Evolutionary conservation across 768 basidiomycete species (phyloP).

Genomic region (Tricholoma sp.): DNA sequence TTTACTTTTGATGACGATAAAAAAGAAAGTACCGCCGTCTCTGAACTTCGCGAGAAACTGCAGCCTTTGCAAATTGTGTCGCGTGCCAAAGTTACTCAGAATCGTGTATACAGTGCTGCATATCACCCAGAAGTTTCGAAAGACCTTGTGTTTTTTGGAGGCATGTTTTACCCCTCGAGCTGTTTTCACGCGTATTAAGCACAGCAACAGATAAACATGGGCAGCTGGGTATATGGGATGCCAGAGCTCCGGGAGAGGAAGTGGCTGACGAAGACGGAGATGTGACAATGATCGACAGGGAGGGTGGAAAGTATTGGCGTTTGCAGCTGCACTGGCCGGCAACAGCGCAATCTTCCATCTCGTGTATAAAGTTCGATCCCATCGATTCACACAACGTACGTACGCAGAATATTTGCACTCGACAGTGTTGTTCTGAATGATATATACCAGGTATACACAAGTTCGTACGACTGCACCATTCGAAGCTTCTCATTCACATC

Average conservation of each 20-base stretch:
- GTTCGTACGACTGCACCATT: conserved; percentile 77
- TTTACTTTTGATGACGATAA: conserved; percentile 46
- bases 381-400: conserved; percentile 67
- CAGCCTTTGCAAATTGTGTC: conserved; percentile 59
- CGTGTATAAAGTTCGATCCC: conserved; percentile 73
- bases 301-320: conserved; percentile 76
- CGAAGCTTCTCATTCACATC: conserved; percentile 69
- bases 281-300: conserved; percentile 31
- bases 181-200: background rate
- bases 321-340: conserved; percentile 84
- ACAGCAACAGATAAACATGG: conserved; percentile 67
- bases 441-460: conserved; percentile 61
- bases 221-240: conserved; percentile 83
- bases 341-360: conserved; percentile 74
- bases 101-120: conserved; percentile 70
- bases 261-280: conserved; percentile 60
- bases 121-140: conserved; percentile 79
- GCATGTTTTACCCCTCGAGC: conserved; percentile 26
- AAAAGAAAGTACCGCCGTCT: conserved; percentile 43
- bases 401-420: background rate
- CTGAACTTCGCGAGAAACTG: conserved; percentile 50
- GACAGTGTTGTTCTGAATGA: conserved; percentile 3
- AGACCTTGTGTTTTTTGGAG: conserved; percentile 86
- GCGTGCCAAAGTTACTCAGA: conserved; percentile 74
- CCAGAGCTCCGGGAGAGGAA: conserved; percentile 65